Base-by-base conservation (phyloP, 2,329 filamentous ascomycete genomes). In the Hortaea werneckii region DNA sequence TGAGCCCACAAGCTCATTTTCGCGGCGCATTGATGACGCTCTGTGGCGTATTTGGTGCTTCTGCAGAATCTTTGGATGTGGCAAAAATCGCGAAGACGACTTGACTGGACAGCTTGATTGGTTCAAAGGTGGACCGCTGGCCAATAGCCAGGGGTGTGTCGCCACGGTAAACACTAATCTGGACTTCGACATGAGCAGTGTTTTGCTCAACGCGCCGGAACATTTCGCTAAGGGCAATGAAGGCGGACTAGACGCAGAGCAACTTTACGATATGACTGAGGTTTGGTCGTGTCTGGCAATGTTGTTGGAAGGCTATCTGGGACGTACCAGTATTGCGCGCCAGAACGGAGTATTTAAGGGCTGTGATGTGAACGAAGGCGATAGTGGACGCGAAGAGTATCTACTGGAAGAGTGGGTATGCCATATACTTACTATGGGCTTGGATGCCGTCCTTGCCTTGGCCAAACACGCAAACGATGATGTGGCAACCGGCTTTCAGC, bases 21-120 rank as follows among this genome's bases (percentile, higher is more conserved):
- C 73, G 1, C 65, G 67, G 37, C 72, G 77, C 46, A 69, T 82
- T 27, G 75, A 81, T 47, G 72, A 80, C 58, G 78, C 79, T 0
- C 71, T 82, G 41, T 82, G 78, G 77, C 74, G 79, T 2, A 75
- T 83, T 29, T 82, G 79, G 78, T 79, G 74, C 0, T 83, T 82
- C 61, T 82, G 78, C 60, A 73, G 72, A 44, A 74, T 81, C 29
- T 83, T 83, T 44, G 79, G 79, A 1, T 72, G 69, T 42, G 70
- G 70, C 0, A 80, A 78, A 52, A 70, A 70, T 4, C 70, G 77
- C 10, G 76, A 80, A 52, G 73, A 77, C 29, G 77, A 82, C 48
- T 66, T 80, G 30, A 66, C 72, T 32, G 76, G 73, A 4, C 78
- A 82, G 57, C 70, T 78, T 52, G 78, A 81, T 54, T 83, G 79